These are phyloP conservation scores for Corymbia calophylla DNA, from an alignment of 441 rosid genomes.

Conservation along the genomic window DNA sequence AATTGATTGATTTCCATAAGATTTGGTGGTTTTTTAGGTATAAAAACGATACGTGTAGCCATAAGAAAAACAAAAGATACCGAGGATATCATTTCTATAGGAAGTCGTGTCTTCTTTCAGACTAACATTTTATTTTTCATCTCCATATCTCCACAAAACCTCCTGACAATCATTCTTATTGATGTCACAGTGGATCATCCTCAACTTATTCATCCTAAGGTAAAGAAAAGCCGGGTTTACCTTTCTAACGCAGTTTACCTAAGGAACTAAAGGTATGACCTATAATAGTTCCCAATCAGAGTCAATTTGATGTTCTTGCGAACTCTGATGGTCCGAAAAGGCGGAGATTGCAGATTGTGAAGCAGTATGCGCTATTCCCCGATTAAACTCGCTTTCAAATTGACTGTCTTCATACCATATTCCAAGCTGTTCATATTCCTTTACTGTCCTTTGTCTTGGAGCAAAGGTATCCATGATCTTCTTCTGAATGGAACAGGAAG, in stretches of 20 bases:
- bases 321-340: conserved; percentile 11
- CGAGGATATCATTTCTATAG: neutral
- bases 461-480: conserved; percentile 54
- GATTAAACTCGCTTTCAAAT: conserved; percentile 12
- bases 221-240: neutral
- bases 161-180: neutral
- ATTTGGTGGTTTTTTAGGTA: neutral
- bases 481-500: conserved; percentile 26
- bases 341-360: conserved; percentile 10
- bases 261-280: neutral
- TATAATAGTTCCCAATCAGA: conserved; percentile 72
- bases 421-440: conserved; percentile 72
- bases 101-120: neutral
- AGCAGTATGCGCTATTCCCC: conserved; percentile 3
- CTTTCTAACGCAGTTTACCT: neutral
- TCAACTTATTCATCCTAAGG: neutral
- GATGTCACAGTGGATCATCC: neutral
- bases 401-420: conserved; percentile 63
- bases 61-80: neutral
- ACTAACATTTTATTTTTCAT: neutral
- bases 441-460: conserved; percentile 41
- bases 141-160: neutral
- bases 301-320: conserved; percentile 17
- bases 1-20: neutral
- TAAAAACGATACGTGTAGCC: neutral